Conservation (phyloP, 2,329 filamentous ascomycete genomes). For the Sporothrix pseudoabietina region DNA sequence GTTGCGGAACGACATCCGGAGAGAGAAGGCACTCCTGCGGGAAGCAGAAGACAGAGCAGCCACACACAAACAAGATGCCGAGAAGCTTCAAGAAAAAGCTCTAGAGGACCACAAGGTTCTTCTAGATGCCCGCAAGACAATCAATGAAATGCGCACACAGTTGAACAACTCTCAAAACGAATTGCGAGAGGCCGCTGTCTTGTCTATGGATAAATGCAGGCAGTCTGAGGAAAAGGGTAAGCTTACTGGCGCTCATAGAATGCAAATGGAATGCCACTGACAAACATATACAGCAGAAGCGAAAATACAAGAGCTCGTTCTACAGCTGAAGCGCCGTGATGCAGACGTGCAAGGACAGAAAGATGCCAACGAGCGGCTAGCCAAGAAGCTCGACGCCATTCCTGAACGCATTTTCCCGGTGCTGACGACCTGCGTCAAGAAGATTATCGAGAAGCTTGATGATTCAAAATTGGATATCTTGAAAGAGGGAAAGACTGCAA, state of each 20-base stretch:
- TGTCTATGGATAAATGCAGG: conserved; percentile 28
- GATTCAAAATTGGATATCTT: conserved; percentile 14
- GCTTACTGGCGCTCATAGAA: neutral
- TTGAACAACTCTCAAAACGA: conserved; percentile 42
- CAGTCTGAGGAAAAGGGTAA: conserved; percentile 28
- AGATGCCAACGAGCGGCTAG: conserved; percentile 19
- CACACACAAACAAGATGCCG: conserved; percentile 42
- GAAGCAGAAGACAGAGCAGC: conserved; percentile 51
- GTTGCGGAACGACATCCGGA: conserved; percentile 44
- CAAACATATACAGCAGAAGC: conserved; percentile 20
- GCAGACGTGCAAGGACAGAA: conserved; percentile 20
- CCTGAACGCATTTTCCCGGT: conserved; percentile 33
- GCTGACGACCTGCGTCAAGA: conserved; percentile 29
- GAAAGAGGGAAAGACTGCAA: neutral
- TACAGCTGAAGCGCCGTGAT: conserved; percentile 26
- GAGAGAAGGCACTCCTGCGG: conserved; percentile 48
- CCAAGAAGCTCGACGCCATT: conserved; percentile 28
- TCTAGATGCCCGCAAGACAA: conserved; percentile 40
- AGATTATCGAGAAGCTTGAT: conserved; percentile 30
- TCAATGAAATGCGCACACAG: conserved; percentile 42
- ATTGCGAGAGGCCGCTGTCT: conserved; percentile 37
- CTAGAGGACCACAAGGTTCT: conserved; percentile 37
- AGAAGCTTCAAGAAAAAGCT: neutral
- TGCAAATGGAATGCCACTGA: neutral
- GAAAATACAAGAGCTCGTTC: conserved; percentile 20